These are phyloP conservation scores for Ophiocordyceps unilateralis DNA, from an alignment of 2,329 filamentous ascomycete species.

Conservation along the genomic window DNA sequence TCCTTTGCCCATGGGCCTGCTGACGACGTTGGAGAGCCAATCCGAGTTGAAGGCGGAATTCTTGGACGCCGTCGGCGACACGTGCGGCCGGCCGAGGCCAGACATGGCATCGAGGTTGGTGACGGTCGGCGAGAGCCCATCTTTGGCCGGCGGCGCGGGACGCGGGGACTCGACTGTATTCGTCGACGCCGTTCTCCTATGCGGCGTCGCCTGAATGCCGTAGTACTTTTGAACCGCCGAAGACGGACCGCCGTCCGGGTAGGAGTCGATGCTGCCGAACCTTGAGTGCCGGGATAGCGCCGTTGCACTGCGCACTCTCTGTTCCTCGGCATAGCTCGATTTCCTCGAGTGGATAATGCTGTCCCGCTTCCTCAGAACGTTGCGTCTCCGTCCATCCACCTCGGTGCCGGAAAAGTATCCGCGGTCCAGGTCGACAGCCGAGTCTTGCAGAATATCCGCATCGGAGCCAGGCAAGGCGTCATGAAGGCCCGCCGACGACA, in stretches of 20 bases:
- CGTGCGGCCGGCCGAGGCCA: slow-evolving; percentile 16
- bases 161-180: slow-evolving; percentile 36
- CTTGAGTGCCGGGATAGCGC: slow-evolving; percentile 57
- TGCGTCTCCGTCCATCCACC: slow-evolving; percentile 56
- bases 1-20: slow-evolving; percentile 30
- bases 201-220: slow-evolving; percentile 27
- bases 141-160: slow-evolving; percentile 33
- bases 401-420: slow-evolving; percentile 92
- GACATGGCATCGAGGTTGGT: slow-evolving; percentile 39
- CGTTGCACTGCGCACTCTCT: slow-evolving; percentile 47
- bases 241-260: slow-evolving; percentile 42
- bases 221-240: slow-evolving; percentile 57
- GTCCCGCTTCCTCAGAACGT: slow-evolving; percentile 65
- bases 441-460: slow-evolving; percentile 23
- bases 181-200: slow-evolving; percentile 45
- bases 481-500: slow-evolving; percentile 34
- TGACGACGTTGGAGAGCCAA: slow-evolving; percentile 34
- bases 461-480: slow-evolving; percentile 22
- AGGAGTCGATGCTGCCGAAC: slow-evolving; percentile 64
- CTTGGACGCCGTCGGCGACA: slow-evolving; percentile 26
- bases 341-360: slow-evolving; percentile 47
- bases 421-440: slow-evolving; percentile 52
- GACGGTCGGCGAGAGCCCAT: slow-evolving; percentile 36
- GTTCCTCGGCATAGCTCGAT: slow-evolving; percentile 62
- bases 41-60: slow-evolving; percentile 31